A percentile compares a stretch with the other conserved stretches of the same genome.
Evolutionary conservation across 371 early-diverging fungal genomes (phyloP).

Genomic region (Chytridiales sp.): DNA sequence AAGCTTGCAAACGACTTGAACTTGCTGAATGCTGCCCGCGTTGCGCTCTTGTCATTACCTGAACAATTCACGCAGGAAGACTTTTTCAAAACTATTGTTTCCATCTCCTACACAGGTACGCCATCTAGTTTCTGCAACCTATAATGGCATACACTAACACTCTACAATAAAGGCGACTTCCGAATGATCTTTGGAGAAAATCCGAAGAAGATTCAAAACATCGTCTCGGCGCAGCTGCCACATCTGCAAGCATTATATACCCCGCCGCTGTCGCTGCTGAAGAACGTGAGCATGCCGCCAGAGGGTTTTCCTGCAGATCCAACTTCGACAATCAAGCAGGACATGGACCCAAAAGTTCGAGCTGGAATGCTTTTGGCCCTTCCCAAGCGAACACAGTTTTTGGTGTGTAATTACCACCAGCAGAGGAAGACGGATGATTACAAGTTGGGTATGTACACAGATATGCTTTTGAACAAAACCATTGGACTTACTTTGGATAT

Average conservation of each 20-base stretch:
- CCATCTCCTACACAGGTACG: conserved; percentile 72
- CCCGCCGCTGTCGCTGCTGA: conserved; percentile 60
- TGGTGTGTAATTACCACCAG: conserved; percentile 15
- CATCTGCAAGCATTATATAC: conserved; percentile 78
- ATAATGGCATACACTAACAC: no score
- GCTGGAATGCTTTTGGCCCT: conserved; percentile 31
- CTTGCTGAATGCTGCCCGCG: conserved; percentile 79
- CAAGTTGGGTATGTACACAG: conserved; percentile 1
- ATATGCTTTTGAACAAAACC: background rate
- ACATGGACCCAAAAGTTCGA: conserved; percentile 30
- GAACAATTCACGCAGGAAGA: conserved; percentile 77
- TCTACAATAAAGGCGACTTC: conserved; percentile 69
- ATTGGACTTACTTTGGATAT: conserved; percentile 13
- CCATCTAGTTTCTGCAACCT: conserved; percentile 5
- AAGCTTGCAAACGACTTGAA: conserved; percentile 84
- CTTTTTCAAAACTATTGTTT: conserved; percentile 80
- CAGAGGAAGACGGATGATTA: conserved; percentile 18
- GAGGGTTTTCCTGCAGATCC: background rate
- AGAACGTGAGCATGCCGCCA: conserved; percentile 29
- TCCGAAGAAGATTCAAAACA: conserved; percentile 91
- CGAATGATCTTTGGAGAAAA: conserved; percentile 92
- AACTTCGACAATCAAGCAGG: conserved; percentile 33
- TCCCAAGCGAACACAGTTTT: conserved; percentile 33
- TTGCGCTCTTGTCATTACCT: conserved; percentile 82
- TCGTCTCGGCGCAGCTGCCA: conserved; percentile 78